These are phyloP conservation scores for Serendipita sp. DNA, from an alignment of 768 basidiomycete species.

Conservation along the genomic window DNA sequence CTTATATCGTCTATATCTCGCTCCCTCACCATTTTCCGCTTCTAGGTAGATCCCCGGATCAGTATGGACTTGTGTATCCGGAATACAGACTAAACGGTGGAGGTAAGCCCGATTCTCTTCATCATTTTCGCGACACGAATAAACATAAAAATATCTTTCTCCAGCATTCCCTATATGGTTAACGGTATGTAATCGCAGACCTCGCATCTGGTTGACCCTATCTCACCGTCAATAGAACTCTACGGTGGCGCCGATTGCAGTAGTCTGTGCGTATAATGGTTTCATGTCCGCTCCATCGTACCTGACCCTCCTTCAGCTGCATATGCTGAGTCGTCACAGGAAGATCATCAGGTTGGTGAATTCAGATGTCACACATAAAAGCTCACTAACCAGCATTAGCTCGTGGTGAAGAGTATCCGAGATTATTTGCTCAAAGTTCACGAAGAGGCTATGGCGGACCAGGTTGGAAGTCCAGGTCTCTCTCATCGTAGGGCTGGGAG, in stretches of 20 bases:
- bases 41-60: background rate
- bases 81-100: background rate
- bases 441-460: background rate
- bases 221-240: background rate
- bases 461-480: background rate
- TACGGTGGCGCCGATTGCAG: background rate
- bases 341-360: background rate
- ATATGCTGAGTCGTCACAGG: background rate
- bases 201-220: background rate
- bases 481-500: background rate
- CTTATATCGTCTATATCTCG: background rate
- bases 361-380: no score
- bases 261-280: background rate
- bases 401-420: background rate
- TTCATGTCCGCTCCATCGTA: background rate
- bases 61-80: background rate
- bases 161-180: constrained; percentile 3
- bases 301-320: background rate
- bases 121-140: no score
- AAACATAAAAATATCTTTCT: background rate
- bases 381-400: no score
- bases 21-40: background rate
- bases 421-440: background rate
- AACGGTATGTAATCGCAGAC: background rate
- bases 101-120: background rate